Conservation (phyloP, 306 rosid species). For the Geum urbanum region DNA sequence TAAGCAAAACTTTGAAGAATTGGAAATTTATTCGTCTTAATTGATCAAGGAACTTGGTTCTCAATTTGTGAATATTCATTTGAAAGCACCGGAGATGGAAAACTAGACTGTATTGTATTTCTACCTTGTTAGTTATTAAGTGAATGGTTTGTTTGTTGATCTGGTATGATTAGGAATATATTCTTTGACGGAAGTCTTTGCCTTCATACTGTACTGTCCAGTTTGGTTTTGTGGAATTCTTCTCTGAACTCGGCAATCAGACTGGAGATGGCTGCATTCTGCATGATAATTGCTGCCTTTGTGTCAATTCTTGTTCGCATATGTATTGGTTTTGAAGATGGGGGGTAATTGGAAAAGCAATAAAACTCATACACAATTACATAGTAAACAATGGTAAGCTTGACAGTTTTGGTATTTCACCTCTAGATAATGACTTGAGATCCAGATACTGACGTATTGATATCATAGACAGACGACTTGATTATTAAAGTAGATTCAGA, state of each 20-base stretch:
- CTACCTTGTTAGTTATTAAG: slow-evolving; percentile 24
- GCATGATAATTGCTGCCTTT: too few species aligned
- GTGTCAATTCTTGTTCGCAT: too few species aligned
- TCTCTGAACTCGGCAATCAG: background rate
- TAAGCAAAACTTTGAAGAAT: slow-evolving; percentile 33
- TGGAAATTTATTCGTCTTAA: slow-evolving; percentile 31
- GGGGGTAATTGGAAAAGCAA: too few species aligned
- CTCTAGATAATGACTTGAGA: too few species aligned
- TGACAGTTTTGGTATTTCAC: too few species aligned
- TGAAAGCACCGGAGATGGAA: slow-evolving; percentile 39
- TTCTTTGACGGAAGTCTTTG: slow-evolving; percentile 1
- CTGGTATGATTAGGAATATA: slow-evolving; percentile 19
- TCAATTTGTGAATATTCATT: slow-evolving; percentile 53
- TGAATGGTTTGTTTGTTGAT: slow-evolving; percentile 34
- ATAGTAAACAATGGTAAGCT: too few species aligned
- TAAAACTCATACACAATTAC: too few species aligned
- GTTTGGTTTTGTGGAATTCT: background rate
- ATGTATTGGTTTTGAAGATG: too few species aligned
- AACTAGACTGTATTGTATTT: slow-evolving; percentile 28
- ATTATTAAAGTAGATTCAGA: too few species aligned
- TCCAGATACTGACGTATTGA: too few species aligned
- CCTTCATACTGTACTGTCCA: background rate
- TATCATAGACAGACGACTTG: too few species aligned
- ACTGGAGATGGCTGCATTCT: too few species aligned
- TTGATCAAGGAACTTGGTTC: slow-evolving; percentile 40